These are phyloP conservation scores for Kluyveromyces dobzhanskii DNA, from an alignment of 805 yeast genomes.

Conservation along the genomic window DNA sequence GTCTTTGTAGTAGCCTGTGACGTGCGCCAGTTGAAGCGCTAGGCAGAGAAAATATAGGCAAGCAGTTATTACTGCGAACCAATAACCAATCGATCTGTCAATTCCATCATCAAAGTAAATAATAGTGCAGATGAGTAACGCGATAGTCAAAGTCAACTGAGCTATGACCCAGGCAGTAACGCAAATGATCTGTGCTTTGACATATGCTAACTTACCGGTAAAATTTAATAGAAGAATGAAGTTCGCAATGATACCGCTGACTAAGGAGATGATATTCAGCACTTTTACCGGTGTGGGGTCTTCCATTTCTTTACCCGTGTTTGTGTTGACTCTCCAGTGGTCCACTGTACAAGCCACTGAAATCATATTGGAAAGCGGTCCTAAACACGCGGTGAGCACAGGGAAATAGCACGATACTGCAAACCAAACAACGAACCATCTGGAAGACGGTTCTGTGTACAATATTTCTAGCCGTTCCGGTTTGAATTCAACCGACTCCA, in stretches of 20 bases:
- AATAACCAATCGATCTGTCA: constrained; percentile 54
- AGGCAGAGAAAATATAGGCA: constrained; percentile 54
- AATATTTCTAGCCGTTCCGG: constrained; percentile 21
- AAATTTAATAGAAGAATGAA: constrained; percentile 63
- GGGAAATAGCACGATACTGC: constrained; percentile 63
- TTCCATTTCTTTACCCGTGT: constrained; percentile 18
- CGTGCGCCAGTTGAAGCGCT: constrained; percentile 45
- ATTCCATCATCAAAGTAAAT: constrained; percentile 15
- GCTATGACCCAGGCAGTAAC: constrained; percentile 61
- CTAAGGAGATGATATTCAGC: constrained; percentile 55
- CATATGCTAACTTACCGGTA: constrained; percentile 47
- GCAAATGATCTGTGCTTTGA: constrained; percentile 53
- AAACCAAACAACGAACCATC: constrained; percentile 44
- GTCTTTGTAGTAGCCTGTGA: constrained; percentile 46
- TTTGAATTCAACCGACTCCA: constrained; percentile 16
- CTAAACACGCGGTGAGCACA: constrained; percentile 64
- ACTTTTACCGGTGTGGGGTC: constrained; percentile 40
- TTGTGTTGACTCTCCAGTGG: constrained; percentile 44
- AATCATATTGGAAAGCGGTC: constrained; percentile 69
- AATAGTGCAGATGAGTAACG: constrained; percentile 18
- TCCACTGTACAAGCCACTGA: constrained; percentile 65
- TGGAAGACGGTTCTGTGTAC: constrained; percentile 20
- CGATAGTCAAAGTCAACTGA: constrained; percentile 41
- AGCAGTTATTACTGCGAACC: constrained; percentile 67
- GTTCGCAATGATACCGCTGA: constrained; percentile 61